Evolutionary conservation across 2,329 filamentous ascomycete genomes (phyloP), one percentile per base, ranked within the genome.

Genomic region (Fusarium sp.): DNA sequence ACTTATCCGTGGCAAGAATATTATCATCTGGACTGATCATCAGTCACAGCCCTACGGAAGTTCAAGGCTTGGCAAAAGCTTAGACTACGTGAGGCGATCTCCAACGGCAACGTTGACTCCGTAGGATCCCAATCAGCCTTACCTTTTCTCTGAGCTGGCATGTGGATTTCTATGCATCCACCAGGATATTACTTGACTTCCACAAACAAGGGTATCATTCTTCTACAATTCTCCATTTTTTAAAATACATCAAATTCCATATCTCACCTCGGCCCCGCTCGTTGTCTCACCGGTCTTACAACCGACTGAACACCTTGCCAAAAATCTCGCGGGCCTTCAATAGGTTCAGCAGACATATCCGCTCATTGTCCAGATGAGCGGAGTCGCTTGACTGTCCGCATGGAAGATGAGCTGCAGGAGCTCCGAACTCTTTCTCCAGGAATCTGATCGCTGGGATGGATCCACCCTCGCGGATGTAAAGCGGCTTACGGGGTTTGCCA

Each of bases 401-500:
- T 0, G 96, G 97, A 38, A 99, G 83, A 81, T 98, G 95, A 2
- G 96, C 96, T 0, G 96, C 96, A 0, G 95, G 95, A 0, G 96
- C 96, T 6, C 88, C 88, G 79, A 98, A 98, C 78, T 97, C 94
- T 84, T 97, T 97, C 81, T 98, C 96, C 42, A 98, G 81, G 79
- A 98, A 98, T 10, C 96, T 87, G 64, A 98, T 98, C 1, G 94
- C 94, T 0, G 96, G 96, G 75, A 99, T 99, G 1, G 93, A 97
- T 9, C 96, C 96, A 18, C 96, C 96, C 83, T 99, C 96, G 15
- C 96, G 90, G 75, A 99, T 99, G 80, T 97, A 98, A 7, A 99
- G 86, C 0, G 95, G 96, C 76, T 91, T 93, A 71, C 85, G 86
- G 8, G 84, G 82, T 42, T 81, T 83, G 54, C 73, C 72, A 64